Evolutionary conservation across 2,329 filamentous ascomycete species (phyloP).

Genomic region (Aspergillus sp.): DNA sequence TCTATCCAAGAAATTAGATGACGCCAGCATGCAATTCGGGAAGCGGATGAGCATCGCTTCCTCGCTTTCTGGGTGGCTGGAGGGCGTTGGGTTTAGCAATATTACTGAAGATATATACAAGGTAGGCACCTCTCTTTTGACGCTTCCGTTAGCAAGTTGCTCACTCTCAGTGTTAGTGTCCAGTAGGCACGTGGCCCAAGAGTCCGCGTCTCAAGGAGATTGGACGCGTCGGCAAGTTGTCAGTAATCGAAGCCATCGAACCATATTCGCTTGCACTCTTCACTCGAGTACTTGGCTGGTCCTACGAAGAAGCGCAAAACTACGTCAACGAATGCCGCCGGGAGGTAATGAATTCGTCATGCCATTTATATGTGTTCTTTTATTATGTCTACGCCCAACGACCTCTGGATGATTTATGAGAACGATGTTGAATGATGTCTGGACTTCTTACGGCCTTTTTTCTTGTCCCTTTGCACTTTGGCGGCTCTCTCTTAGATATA

Average conservation of each 20-base stretch:
- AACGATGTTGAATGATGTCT: not conserved
- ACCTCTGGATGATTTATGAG: constrained; percentile 22
- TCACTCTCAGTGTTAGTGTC: constrained; percentile 26
- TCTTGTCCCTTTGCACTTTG: not conserved
- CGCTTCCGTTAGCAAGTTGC: not conserved
- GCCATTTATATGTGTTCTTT: constrained; percentile 31
- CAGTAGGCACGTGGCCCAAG: constrained; percentile 37
- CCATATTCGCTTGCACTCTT: constrained; percentile 42
- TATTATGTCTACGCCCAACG: constrained; percentile 35
- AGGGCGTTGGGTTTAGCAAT: constrained; percentile 33
- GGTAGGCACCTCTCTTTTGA: constrained; percentile 18
- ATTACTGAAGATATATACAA: constrained; percentile 37
- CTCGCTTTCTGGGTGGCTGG: constrained; percentile 27
- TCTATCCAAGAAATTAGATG: constrained; percentile 31
- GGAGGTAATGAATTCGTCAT: constrained; percentile 24
- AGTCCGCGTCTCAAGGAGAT: constrained; percentile 35
- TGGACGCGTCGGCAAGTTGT: constrained; percentile 31
- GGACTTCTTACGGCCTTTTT: constrained; percentile 13
- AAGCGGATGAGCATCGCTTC: constrained; percentile 37
- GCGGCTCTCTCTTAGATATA: not conserved
- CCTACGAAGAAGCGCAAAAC: constrained; percentile 30
- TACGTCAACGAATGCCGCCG: constrained; percentile 30
- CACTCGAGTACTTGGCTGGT: constrained; percentile 36
- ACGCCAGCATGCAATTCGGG: constrained; percentile 34
- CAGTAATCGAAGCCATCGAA: constrained; percentile 34